Evolutionary conservation across 2,329 filamentous ascomycete species (phyloP).

Genomic region (Xylaria sp.): DNA sequence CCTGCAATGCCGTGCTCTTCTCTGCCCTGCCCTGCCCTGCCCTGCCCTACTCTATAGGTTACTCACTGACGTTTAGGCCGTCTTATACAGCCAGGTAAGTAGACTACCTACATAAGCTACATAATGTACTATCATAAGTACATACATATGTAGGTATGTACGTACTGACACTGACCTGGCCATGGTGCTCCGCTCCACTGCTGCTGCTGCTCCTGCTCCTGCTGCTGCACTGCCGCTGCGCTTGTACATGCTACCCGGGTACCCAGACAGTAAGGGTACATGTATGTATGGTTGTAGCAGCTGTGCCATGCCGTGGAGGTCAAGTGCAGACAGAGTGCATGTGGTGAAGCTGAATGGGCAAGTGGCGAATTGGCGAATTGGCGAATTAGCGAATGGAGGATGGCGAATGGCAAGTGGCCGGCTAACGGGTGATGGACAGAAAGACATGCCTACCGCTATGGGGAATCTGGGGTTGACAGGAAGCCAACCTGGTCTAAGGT

Average conservation of each 20-base stretch:
- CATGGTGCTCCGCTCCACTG: conserved; percentile 6
- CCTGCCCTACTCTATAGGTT: not conserved
- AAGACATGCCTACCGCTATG: conserved; percentile 13
- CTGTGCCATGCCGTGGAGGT: conserved; percentile 24
- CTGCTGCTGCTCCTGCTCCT: conserved; percentile 13
- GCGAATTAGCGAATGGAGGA: conserved; percentile 2
- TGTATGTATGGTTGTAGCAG: too few species aligned
- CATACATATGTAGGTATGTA: too few species aligned
- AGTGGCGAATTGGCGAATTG: conserved; percentile 16
- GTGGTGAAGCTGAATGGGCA: conserved; percentile 27
- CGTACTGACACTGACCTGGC: too few species aligned
- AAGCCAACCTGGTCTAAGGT: conserved; percentile 27
- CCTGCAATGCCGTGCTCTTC: too few species aligned
- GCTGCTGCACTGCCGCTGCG: conserved; percentile 16
- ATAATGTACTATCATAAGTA: not conserved
- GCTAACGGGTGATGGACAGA: conserved; percentile 5
- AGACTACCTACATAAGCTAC: not conserved
- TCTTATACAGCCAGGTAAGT: too few species aligned
- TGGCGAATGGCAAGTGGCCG: not conserved
- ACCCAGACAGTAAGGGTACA: too few species aligned
- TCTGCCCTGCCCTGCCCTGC: too few species aligned
- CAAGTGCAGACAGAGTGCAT: conserved; percentile 5
- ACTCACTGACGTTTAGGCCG: conserved; percentile 15
- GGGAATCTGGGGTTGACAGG: conserved; percentile 30
- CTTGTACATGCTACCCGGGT: conserved; percentile 24